These are phyloP conservation scores for Salvia rosmarinus DNA, from an alignment of 257 asterid species.

Conservation along the genomic window DNA sequence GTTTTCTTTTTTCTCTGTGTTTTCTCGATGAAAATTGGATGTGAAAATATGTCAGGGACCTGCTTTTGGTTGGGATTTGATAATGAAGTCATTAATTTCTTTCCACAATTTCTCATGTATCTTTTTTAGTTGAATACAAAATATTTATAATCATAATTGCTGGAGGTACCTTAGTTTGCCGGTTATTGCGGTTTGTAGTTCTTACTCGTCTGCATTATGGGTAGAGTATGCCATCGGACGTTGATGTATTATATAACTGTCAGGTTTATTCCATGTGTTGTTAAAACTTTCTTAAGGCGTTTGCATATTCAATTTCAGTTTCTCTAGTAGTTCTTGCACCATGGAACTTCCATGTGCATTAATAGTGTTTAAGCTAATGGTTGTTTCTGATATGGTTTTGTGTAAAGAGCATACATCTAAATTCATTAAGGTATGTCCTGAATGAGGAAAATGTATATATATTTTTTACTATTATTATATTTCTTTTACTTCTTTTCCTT, in stretches of 20 bases:
- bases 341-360: not conserved
- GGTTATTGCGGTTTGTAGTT: not conserved
- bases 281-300: not conserved
- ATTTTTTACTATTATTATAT: too few species aligned
- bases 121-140: not conserved
- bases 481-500: not conserved
- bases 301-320: not conserved
- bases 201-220: not conserved
- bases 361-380: not conserved
- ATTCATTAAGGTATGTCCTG: too few species aligned
- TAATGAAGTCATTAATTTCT: not conserved
- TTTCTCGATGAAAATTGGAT: not conserved
- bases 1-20: not conserved
- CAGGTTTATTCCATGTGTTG: not conserved
- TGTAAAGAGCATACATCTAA: not conserved
- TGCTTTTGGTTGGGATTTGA: not conserved
- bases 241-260: not conserved
- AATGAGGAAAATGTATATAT: too few species aligned
- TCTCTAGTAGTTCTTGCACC: not conserved
- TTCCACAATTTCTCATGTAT: not conserved
- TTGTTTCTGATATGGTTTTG: not conserved
- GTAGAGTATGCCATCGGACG: not conserved
- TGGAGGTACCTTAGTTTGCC: too few species aligned
- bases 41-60: not conserved
- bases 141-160: too few species aligned